Evolutionary conservation across 768 basidiomycete genomes (phyloP).

Genomic region (Termitomyces sp.): DNA sequence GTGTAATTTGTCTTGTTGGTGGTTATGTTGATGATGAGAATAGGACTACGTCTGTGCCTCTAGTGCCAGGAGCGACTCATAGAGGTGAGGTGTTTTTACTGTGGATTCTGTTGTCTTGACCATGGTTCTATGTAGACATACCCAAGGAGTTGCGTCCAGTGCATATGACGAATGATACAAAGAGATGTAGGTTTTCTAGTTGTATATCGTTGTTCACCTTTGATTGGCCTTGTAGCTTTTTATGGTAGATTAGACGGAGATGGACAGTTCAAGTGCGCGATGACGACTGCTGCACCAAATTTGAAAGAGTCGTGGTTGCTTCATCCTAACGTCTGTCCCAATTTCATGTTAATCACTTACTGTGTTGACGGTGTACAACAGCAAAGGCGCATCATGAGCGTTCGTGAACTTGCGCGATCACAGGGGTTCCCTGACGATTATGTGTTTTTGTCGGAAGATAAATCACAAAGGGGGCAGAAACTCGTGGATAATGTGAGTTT

Average conservation of each 20-base stretch:
- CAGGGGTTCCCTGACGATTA: slow-evolving; percentile 80
- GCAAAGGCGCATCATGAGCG: slow-evolving; percentile 70
- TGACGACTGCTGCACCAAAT: slow-evolving; percentile 55
- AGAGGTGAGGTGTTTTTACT: slow-evolving; percentile 28
- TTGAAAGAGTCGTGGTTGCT: slow-evolving; percentile 41
- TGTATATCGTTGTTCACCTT: neutral
- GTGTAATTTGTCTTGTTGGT: neutral
- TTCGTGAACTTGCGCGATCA: slow-evolving; percentile 66
- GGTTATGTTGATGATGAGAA: neutral
- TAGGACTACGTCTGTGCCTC: slow-evolving; percentile 54
- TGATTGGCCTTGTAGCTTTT: slow-evolving; percentile 30
- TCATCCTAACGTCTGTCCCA: slow-evolving; percentile 35
- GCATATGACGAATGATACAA: slow-evolving; percentile 23
- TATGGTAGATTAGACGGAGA: slow-evolving; percentile 55
- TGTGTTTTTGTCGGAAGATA: slow-evolving; percentile 49
- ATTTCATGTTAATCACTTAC: neutral
- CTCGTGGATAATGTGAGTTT: slow-evolving; percentile 50
- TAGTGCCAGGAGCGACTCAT: slow-evolving; percentile 49
- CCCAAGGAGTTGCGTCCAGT: slow-evolving; percentile 36
- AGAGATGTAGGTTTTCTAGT: slow-evolving; percentile 3
- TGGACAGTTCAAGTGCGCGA: slow-evolving; percentile 57
- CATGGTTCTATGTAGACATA: slow-evolving; percentile 34
- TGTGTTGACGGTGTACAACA: slow-evolving; percentile 19
- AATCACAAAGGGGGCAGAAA: slow-evolving; percentile 20
- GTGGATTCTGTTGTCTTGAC: neutral